Conservation (phyloP, 176 grass and related monocot genomes). For the Eleusine coracana region DNA sequence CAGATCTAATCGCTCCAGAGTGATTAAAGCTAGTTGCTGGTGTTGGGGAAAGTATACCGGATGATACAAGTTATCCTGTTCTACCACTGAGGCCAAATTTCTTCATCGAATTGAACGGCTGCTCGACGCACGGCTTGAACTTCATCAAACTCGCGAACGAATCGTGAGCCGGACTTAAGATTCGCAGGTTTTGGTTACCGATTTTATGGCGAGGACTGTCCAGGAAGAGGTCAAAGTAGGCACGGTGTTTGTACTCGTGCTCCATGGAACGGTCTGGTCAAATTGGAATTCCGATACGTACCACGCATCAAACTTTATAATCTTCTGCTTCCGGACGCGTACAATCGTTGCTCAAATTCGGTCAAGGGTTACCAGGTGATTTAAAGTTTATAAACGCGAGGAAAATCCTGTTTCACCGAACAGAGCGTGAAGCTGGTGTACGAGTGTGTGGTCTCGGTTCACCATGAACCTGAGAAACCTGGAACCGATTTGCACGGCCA, state of each 20-base stretch:
- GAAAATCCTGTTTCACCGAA: background rate
- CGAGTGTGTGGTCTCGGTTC: conserved; percentile 42
- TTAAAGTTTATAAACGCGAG: background rate
- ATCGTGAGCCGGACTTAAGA: background rate
- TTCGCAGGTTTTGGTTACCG: background rate
- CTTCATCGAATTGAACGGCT: background rate
- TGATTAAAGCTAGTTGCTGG: background rate
- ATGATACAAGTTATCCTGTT: background rate
- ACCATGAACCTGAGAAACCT: conserved; percentile 19
- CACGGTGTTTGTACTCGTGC: background rate
- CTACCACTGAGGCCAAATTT: background rate
- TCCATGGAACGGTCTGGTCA: background rate
- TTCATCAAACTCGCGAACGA: background rate
- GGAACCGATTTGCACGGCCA: background rate
- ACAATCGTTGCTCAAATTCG: background rate
- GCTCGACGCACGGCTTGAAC: background rate
- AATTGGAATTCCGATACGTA: background rate
- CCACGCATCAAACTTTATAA: background rate
- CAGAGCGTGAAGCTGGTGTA: background rate
- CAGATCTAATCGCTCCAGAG: background rate
- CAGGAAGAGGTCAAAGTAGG: conserved; percentile 47
- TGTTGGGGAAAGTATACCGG: conserved; percentile 17
- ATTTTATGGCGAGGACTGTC: too few species aligned
- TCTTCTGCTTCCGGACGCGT: background rate
- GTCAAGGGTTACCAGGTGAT: background rate